Evolutionary conservation across 2,329 filamentous ascomycete genomes (phyloP), one percentile per base, ranked within the genome.

Genomic region (Anisogramma anomala): DNA sequence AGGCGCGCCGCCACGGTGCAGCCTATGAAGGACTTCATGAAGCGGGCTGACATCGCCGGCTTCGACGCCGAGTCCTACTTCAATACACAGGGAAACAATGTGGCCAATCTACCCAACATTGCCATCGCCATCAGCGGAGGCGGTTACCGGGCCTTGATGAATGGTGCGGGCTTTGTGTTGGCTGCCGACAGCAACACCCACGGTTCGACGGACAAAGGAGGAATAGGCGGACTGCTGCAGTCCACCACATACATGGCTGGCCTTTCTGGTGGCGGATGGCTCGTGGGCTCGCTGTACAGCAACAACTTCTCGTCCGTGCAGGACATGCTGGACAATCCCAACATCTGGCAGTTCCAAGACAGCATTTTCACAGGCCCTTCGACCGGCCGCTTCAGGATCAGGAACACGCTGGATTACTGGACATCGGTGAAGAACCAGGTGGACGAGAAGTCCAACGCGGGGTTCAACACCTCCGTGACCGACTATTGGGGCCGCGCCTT

Each of bases 401-500:
- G 61, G 33, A 48, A 53, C 48, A 53, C 55, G 19, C 49, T 51
- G 19, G 43, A 48, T 39, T 87, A 88, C 59, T 87, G 74, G 57
- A 58, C 56, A 5, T 66, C 74, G 23, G 60, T 89, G 6, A 55
- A 63, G 13, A 58, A 69, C 19, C 66, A 74, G n/a, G 80, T 85
- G 0, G 43, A 61, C 0, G 62, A 53, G 15, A 89, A 88, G 63
- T 52, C 54, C 1, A 60, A 79, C 44, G 79, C 79, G 13, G 74
- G 77, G 1, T 86, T 70, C 54, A 65, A 79, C 33, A 74, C 73
- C 3, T 82, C 84, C 7, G 69, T 94, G 43, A 94, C 88, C 0
- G 88, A 95, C 63, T 86, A 86, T 59, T 94, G 87, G 82, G 84
- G 84, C 20, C 81, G 87, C 43, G 84, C 84, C 34, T 69, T 94